A percentile compares a stretch with the other conserved stretches of the same genome.
Evolutionary conservation across 306 rosid genomes (phyloP).

Genomic region (Mimosa bimucronata): DNA sequence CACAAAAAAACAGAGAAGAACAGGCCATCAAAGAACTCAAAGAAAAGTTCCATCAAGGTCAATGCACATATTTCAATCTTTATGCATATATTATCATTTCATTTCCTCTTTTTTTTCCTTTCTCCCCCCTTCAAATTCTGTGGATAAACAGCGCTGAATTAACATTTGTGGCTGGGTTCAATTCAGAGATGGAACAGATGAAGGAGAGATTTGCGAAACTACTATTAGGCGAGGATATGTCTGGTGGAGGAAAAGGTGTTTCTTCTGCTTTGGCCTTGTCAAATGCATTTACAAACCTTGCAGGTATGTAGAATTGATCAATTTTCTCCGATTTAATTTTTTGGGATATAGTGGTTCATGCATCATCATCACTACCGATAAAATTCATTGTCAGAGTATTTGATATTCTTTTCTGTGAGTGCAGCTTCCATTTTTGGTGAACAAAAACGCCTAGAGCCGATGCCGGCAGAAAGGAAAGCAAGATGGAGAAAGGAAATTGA

Average conservation of each 20-base stretch:
- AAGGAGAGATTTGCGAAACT: conserved; percentile 92
- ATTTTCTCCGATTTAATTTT: not conserved
- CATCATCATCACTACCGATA: not conserved
- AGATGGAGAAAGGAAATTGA: conserved; percentile 92
- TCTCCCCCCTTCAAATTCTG: not conserved
- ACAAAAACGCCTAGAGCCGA: conserved; percentile 85
- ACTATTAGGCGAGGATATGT: conserved; percentile 97
- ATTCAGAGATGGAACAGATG: conserved; percentile 90
- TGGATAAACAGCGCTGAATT: not conserved
- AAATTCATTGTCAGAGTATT: conserved; percentile 16
- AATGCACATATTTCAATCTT: conserved; percentile 1
- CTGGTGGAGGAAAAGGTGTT: conserved; percentile 99
- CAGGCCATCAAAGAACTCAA: conserved; percentile 53
- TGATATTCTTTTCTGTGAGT: conserved; percentile 40
- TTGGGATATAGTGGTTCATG: not conserved
- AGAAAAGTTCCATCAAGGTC: conserved; percentile 59
- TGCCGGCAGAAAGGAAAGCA: conserved; percentile 71
- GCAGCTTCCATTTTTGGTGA: conserved; percentile 97
- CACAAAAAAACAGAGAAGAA: conserved; percentile 54
- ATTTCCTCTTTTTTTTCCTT: not conserved
- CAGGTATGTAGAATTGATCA: conserved; percentile 54
- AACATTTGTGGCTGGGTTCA: conserved; percentile 39
- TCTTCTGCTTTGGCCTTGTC: conserved; percentile 96
- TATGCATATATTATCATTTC: not conserved
- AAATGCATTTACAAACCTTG: conserved; percentile 96